phyloP scores from a whole-genome alignment of 768 basidiomycete genomes.

The Zangia roseola region DNA sequence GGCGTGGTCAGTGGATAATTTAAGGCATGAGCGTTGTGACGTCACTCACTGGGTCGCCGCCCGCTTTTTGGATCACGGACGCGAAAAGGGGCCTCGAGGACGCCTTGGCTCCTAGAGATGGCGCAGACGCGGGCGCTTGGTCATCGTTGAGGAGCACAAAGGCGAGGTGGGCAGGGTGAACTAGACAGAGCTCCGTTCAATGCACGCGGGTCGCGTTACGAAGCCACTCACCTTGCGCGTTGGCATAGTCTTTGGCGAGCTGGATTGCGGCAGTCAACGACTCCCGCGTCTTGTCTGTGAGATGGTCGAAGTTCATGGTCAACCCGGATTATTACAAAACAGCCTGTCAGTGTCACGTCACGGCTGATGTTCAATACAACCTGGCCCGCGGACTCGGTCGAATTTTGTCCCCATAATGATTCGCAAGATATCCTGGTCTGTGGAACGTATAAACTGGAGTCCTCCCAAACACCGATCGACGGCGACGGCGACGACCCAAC shows the following conservation, averaged over 20 bases:
- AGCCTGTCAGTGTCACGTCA: constrained; percentile 8
- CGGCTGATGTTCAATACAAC: constrained; percentile 51
- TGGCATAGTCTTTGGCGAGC: constrained; percentile 79
- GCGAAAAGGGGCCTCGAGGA: constrained; percentile 63
- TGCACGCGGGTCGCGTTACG: not conserved
- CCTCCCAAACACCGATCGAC: constrained; percentile 17
- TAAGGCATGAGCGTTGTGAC: not conserved
- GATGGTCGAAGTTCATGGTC: constrained; percentile 56
- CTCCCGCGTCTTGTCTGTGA: constrained; percentile 82
- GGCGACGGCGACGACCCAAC: constrained; percentile 2
- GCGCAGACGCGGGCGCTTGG: constrained; percentile 33
- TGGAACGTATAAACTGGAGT: constrained; percentile 85
- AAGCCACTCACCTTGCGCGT: constrained; percentile 63
- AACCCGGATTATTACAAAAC: not conserved
- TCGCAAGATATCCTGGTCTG: constrained; percentile 71
- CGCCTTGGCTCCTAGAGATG: constrained; percentile 26
- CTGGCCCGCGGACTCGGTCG: constrained; percentile 88
- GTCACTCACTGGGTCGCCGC: constrained; percentile 73
- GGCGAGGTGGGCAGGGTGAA: constrained; percentile 82
- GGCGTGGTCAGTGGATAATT: not conserved
- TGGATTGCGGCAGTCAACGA: constrained; percentile 71
- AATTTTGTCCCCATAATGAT: constrained; percentile 78
- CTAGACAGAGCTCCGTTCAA: constrained; percentile 37
- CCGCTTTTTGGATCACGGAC: constrained; percentile 77
- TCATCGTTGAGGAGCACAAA: constrained; percentile 77